Conservation (phyloP, 805 yeast genomes). For the Metschnikowia reukaufii region DNA sequence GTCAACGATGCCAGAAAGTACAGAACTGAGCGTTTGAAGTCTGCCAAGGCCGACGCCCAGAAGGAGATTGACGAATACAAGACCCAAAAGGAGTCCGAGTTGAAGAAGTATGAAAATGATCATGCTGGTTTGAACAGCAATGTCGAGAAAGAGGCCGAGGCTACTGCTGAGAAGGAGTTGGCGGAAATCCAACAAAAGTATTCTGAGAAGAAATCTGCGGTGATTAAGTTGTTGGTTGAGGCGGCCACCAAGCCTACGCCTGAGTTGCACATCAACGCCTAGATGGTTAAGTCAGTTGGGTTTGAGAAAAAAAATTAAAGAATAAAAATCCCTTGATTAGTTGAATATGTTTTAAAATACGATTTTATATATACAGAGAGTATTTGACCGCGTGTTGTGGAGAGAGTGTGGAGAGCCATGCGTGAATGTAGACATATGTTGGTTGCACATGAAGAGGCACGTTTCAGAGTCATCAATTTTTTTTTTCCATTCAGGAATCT, state of each 20-base stretch:
- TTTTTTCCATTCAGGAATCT: too few species aligned
- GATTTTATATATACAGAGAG: constrained; percentile 1
- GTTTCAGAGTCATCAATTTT: too few species aligned
- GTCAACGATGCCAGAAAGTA: constrained; percentile 88
- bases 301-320: neutral
- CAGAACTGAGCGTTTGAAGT: constrained; percentile 85
- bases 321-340: neutral
- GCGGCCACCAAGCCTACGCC: constrained; percentile 81
- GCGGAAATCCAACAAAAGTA: constrained; percentile 66
- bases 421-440: neutral
- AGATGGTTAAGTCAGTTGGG: neutral
- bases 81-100: constrained; percentile 77
- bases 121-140: constrained; percentile 74
- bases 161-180: constrained; percentile 68
- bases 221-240: constrained; percentile 72
- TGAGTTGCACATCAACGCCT: constrained; percentile 78
- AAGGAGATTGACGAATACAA: constrained; percentile 86
- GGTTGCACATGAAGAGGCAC: too few species aligned
- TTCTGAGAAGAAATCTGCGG: constrained; percentile 59
- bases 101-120: constrained; percentile 67
- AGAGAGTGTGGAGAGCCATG: neutral
- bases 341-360: neutral
- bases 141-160: constrained; percentile 78
- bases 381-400: neutral
- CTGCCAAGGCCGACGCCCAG: constrained; percentile 92